Percentiles rank a stretch among this genome's conserved stretches.
Evolutionary conservation across 768 basidiomycete genomes (phyloP).

Genomic region (Imleria badia): DNA sequence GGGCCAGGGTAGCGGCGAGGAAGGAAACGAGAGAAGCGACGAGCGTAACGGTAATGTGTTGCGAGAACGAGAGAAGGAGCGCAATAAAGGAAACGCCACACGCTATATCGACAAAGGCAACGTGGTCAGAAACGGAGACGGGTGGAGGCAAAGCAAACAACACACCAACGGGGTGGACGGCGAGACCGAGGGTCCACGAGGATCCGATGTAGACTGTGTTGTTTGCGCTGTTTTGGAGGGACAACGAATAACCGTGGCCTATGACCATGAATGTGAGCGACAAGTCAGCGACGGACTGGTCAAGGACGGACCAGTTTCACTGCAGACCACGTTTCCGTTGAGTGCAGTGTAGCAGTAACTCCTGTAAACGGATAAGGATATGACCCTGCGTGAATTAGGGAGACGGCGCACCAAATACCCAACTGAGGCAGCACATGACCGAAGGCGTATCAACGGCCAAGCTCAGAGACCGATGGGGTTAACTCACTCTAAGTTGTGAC

Average conservation of each 20-base stretch:
- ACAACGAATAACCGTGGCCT: conserved; percentile 59
- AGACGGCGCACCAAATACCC: conserved; percentile 59
- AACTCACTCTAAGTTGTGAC: conserved; percentile 55
- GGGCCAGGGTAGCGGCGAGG: conserved; percentile 64
- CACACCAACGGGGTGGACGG: conserved; percentile 74
- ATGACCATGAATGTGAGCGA: not conserved
- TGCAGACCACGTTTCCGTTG: conserved; percentile 44
- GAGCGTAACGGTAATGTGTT: conserved; percentile 46
- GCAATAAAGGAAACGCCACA: conserved; percentile 62
- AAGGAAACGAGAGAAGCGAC: conserved; percentile 53
- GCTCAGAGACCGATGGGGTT: not conserved
- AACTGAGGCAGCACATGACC: conserved; percentile 41
- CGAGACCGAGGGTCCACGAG: conserved; percentile 73
- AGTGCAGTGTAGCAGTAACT: conserved; percentile 54
- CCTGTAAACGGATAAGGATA: conserved; percentile 40
- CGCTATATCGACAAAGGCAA: conserved; percentile 28
- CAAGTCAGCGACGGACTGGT: not conserved
- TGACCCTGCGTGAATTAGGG: not conserved
- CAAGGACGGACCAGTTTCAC: conserved; percentile 39
- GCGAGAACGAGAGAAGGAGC: conserved; percentile 58
- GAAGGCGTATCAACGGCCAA: conserved; percentile 1
- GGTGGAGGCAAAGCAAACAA: conserved; percentile 2
- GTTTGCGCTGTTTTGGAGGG: conserved; percentile 20
- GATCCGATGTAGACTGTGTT: conserved; percentile 43
- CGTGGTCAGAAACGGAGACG: conserved; percentile 1